phyloP scores from a whole-genome alignment of 768 basidiomycete species.

The Boletus sensibilis region DNA sequence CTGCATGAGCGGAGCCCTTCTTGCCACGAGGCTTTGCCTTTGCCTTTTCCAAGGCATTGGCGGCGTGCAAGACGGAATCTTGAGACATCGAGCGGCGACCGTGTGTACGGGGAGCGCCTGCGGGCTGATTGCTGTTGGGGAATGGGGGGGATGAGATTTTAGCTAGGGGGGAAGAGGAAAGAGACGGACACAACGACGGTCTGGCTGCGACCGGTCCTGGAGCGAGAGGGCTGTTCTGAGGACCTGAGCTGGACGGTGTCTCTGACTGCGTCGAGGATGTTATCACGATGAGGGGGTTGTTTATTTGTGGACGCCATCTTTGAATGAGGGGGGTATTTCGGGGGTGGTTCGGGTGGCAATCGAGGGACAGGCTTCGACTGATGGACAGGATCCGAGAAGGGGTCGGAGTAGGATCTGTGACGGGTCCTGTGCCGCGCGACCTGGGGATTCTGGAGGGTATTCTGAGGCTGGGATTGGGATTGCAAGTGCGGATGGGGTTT shows the following conservation, averaged over 20 bases:
- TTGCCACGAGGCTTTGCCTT: constrained; percentile 51
- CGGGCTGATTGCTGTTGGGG: constrained; percentile 22
- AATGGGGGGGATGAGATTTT: constrained; percentile 19
- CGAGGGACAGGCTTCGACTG: constrained; percentile 37
- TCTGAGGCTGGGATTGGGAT: constrained; percentile 16
- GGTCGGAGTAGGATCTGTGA: constrained; percentile 50
- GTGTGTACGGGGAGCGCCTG: constrained; percentile 24
- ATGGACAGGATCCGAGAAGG: constrained; percentile 45
- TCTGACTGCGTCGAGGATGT: constrained; percentile 62
- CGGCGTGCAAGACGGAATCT: constrained; percentile 43
- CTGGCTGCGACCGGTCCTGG: constrained; percentile 56
- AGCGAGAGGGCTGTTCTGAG: constrained; percentile 42
- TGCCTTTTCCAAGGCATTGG: constrained; percentile 43
- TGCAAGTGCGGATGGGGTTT: constrained; percentile 8
- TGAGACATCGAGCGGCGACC: constrained; percentile 50
- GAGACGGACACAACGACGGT: constrained; percentile 39
- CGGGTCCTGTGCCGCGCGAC: constrained; percentile 34
- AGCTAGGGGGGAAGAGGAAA: constrained; percentile 2
- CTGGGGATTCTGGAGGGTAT: constrained; percentile 21
- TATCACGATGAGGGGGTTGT: constrained; percentile 35
- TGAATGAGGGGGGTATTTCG: constrained; percentile 27
- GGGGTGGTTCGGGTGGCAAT: constrained; percentile 39
- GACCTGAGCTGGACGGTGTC: constrained; percentile 63
- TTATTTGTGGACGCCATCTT: constrained; percentile 32
- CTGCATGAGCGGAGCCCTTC: constrained; percentile 82